phyloP scores from a whole-genome alignment of 2,329 filamentous ascomycete species.

The Aspergillus sp. region DNA sequence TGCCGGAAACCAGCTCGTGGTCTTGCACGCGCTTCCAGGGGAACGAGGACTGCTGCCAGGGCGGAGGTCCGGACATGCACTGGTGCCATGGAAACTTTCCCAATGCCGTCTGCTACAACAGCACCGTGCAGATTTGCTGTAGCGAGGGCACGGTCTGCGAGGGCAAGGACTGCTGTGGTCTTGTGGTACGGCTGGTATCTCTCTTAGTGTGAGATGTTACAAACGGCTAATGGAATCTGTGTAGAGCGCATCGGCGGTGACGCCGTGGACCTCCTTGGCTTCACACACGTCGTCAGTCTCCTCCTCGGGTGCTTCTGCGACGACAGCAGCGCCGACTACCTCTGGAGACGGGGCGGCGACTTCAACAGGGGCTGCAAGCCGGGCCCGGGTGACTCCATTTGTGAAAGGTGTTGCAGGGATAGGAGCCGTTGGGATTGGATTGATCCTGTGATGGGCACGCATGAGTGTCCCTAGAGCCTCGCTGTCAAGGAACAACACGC shows the following conservation, averaged over 20 bases:
- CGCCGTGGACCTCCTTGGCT: neutral
- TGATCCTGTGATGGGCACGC: neutral
- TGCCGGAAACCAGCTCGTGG: neutral
- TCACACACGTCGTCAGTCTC: neutral
- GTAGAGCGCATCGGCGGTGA: neutral
- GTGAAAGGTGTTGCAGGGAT: neutral
- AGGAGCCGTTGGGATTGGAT: neutral
- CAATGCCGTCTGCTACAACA: constrained; percentile 2
- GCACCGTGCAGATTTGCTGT: constrained; percentile 2
- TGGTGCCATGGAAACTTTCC: constrained; percentile 5
- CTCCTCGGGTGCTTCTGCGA: neutral
- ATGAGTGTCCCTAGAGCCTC: no score
- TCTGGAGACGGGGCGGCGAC: neutral
- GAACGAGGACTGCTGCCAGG: constrained; percentile 6
- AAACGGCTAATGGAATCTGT: neutral
- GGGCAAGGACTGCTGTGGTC: constrained; percentile 5
- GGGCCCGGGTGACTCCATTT: neutral
- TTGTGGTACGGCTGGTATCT: constrained; percentile 4
- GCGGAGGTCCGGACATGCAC: constrained; percentile 1
- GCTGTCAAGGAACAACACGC: neutral
- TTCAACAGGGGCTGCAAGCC: neutral
- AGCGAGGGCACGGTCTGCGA: constrained; percentile 7
- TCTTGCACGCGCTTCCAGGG: neutral
- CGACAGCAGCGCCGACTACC: neutral
- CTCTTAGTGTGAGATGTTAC: neutral